A percentile compares a stretch with the other conserved stretches of the same genome.
These are phyloP conservation scores for Thielaviopsis euricoi DNA, from an alignment of 2,329 filamentous ascomycete genomes.

Conservation along the genomic window DNA sequence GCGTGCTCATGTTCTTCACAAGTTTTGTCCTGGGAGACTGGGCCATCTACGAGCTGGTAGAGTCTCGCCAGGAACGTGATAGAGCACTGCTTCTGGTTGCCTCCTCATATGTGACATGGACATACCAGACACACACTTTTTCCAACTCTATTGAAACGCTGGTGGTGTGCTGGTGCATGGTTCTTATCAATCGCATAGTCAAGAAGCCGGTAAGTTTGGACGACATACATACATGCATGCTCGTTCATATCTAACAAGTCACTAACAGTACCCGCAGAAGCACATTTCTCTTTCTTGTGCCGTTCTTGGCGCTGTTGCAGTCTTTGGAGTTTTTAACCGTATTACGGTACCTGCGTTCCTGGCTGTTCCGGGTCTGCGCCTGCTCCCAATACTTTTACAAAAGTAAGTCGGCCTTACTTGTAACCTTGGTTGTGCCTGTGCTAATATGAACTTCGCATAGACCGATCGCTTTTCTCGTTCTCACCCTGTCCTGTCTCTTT, in stretches of 20 bases:
- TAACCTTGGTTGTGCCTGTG: background rate
- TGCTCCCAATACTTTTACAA: slow-evolving; percentile 71
- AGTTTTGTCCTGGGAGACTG: slow-evolving; percentile 97
- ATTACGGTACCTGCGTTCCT: slow-evolving; percentile 95
- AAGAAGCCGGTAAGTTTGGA: slow-evolving; percentile 49
- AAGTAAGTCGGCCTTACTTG: slow-evolving; percentile 38
- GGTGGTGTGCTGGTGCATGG: slow-evolving; percentile 81
- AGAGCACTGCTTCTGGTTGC: slow-evolving; percentile 71
- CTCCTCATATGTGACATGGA: slow-evolving; percentile 97
- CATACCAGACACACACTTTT: slow-evolving; percentile 94
- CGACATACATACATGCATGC: background rate
- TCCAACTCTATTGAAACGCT: slow-evolving; percentile 95
- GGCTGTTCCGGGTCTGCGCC: slow-evolving; percentile 62
- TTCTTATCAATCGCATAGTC: slow-evolving; percentile 74
- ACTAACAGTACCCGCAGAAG: slow-evolving; percentile 33
- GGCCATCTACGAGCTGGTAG: slow-evolving; percentile 84
- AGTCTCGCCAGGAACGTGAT: slow-evolving; percentile 53
- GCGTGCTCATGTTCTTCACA: slow-evolving; percentile 80
- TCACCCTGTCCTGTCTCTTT: slow-evolving; percentile 46
- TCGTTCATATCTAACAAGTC: background rate
- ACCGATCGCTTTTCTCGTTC: slow-evolving; percentile 43
- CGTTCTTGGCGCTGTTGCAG: slow-evolving; percentile 62
- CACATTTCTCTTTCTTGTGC: slow-evolving; percentile 60
- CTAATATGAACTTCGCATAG: slow-evolving; percentile 19
- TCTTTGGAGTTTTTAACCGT: slow-evolving; percentile 86